Conservation (phyloP, 1,284 basidiomycete genomes). For the Sutorius eximius region DNA sequence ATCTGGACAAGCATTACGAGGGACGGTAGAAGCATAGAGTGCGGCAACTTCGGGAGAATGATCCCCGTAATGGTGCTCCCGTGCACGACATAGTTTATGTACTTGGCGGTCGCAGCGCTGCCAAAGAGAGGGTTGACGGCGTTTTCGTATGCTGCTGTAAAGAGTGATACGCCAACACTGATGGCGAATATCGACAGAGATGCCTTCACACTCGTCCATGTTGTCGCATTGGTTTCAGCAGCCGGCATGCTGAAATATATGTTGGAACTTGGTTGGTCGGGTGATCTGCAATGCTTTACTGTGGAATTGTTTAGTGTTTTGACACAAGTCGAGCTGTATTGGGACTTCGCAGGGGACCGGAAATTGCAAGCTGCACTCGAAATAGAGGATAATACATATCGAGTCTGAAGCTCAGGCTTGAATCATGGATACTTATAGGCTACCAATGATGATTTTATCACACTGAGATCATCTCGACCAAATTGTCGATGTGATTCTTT, state of each 20-base stretch:
- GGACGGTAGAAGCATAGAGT: constrained; percentile 36
- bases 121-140: constrained; percentile 49
- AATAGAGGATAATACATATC: no score
- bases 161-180: constrained; percentile 38
- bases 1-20: constrained; percentile 49
- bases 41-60: constrained; percentile 36
- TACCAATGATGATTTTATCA: constrained; percentile 9
- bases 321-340: background rate
- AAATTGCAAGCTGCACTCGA: no score
- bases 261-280: background rate
- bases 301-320: background rate
- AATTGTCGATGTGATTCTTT: constrained; percentile 39
- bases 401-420: background rate
- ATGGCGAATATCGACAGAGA: constrained; percentile 35
- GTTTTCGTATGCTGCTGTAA: constrained; percentile 42
- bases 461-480: constrained; percentile 36
- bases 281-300: background rate
- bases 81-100: constrained; percentile 43
- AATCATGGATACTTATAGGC: background rate
- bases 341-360: no score
- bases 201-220: constrained; percentile 16
- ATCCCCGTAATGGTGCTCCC: constrained; percentile 37
- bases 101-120: constrained; percentile 34
- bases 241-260: constrained; percentile 12
- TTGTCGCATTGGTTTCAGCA: constrained; percentile 1